A percentile compares a stretch with the other conserved stretches of the same genome.
These are phyloP conservation scores for Aquanectria penicillioides DNA, from an alignment of 2,329 filamentous ascomycete species.

Conservation along the genomic window DNA sequence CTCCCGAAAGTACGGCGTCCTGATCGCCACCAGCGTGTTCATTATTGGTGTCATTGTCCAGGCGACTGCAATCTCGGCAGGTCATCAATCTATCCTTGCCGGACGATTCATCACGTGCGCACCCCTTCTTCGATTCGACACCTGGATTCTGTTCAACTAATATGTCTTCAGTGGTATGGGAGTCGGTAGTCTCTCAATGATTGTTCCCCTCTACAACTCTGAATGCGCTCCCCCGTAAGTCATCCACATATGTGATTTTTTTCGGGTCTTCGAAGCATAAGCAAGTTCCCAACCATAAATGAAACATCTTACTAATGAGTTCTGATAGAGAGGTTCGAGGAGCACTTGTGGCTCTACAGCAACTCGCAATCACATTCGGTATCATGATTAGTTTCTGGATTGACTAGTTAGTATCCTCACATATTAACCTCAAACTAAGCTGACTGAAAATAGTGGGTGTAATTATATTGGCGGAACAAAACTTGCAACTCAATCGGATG, in stretches of 20 bases:
- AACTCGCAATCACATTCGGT: constrained; percentile 67
- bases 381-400: constrained; percentile 75
- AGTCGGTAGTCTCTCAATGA: constrained; percentile 75
- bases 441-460: constrained; percentile 55
- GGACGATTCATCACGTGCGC: constrained; percentile 75
- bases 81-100: constrained; percentile 70
- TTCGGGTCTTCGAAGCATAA: too few relatives aligned
- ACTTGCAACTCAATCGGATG: constrained; percentile 65
- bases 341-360: constrained; percentile 57
- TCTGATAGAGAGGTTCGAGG: constrained; percentile 48
- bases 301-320: not conserved
- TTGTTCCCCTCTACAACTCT: constrained; percentile 66
- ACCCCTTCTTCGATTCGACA: not conserved
- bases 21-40: constrained; percentile 74
- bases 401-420: constrained; percentile 55
- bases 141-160: not conserved
- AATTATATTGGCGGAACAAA: constrained; percentile 71
- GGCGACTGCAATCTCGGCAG: constrained; percentile 65
- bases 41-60: constrained; percentile 77
- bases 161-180: constrained; percentile 63
- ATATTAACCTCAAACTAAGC: not conserved
- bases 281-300: not conserved
- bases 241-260: not conserved
- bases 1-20: constrained; percentile 75
- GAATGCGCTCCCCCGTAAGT: constrained; percentile 55